phyloP scores from a whole-genome alignment of 2,329 filamentous ascomycete genomes.

The Apiospora pterosperma region DNA sequence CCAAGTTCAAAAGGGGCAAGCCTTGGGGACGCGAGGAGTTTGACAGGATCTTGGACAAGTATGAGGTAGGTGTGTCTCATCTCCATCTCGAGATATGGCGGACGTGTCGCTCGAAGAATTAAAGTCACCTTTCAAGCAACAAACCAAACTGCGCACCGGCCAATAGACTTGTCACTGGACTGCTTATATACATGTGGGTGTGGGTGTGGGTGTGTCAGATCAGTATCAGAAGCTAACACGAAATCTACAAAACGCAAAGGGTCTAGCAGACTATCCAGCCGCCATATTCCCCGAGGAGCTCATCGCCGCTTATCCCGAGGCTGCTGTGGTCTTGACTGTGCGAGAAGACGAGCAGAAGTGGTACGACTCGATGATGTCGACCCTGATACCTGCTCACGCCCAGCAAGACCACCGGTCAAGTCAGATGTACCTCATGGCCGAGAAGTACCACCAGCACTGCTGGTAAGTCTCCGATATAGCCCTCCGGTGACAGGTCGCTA shows the following conservation, averaged over 20 bases:
- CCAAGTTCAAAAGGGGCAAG: conserved; percentile 26
- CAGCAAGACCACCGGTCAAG: conserved; percentile 12
- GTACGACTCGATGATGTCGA: conserved; percentile 42
- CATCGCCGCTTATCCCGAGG: conserved; percentile 59
- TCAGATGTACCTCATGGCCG: conserved; percentile 18
- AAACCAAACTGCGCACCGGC: too few species aligned
- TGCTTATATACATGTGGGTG: too few species aligned
- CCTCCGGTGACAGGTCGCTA: neutral
- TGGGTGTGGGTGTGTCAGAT: neutral
- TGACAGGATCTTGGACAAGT: conserved; percentile 30
- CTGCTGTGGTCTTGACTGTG: conserved; percentile 57
- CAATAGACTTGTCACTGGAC: too few species aligned
- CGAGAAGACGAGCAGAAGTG: conserved; percentile 57
- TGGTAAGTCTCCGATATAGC: conserved; percentile 1
- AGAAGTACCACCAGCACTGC: conserved; percentile 23
- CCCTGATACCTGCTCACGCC: conserved; percentile 20
- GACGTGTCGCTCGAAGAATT: too few species aligned
- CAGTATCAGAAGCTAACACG: neutral
- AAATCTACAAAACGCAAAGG: conserved; percentile 6
- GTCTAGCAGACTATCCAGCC: conserved; percentile 26
- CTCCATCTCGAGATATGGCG: neutral
- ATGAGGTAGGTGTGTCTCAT: conserved; percentile 17
- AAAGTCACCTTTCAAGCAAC: neutral
- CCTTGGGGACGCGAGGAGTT: conserved; percentile 27
- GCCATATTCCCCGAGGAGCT: conserved; percentile 51